These are phyloP conservation scores for Leptomonas pyrrhocoris DNA, from an alignment of 208 protist species.

Conservation along the genomic window DNA sequence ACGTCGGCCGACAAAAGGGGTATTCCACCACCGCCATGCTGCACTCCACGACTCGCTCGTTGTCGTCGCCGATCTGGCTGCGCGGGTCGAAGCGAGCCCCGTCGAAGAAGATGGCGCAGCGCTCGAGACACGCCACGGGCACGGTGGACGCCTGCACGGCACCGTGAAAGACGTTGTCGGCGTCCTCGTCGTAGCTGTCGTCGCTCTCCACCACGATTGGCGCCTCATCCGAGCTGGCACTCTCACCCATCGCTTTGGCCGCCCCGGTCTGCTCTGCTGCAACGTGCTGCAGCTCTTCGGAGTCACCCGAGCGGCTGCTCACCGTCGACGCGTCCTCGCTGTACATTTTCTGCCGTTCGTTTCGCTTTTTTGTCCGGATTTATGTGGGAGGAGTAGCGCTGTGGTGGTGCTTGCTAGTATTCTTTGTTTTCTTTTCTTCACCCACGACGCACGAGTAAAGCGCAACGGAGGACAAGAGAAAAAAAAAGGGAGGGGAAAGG, in stretches of 20 bases:
- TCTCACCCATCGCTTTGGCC: not conserved
- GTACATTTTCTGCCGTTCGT: slow-evolving; percentile 3
- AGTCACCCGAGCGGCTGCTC: slow-evolving; percentile 12
- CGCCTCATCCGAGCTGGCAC: not conserved
- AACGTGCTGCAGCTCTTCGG: not conserved
- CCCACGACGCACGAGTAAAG: no score
- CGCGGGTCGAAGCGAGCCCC: slow-evolving; percentile 25
- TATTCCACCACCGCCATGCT: slow-evolving; percentile 27
- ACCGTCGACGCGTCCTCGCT: slow-evolving; percentile 11
- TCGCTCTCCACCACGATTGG: not conserved
- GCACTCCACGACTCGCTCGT: slow-evolving; percentile 32
- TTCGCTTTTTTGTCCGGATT: not conserved
- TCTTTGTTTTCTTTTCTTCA: no score
- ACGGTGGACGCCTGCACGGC: slow-evolving; percentile 11
- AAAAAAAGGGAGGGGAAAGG: no score
- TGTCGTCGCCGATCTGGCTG: not conserved
- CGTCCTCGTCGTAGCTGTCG: not conserved
- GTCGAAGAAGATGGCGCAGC: slow-evolving; percentile 44
- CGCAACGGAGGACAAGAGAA: no score
- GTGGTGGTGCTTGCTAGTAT: no score
- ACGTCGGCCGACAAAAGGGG: slow-evolving; percentile 21
- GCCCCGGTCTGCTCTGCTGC: not conserved
- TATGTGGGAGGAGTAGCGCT: not conserved
- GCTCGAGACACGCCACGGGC: slow-evolving; percentile 31
- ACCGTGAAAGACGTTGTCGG: not conserved